Base-by-base conservation (phyloP, 2,329 filamentous ascomycete species). In the Westerdykella ornata region DNA sequence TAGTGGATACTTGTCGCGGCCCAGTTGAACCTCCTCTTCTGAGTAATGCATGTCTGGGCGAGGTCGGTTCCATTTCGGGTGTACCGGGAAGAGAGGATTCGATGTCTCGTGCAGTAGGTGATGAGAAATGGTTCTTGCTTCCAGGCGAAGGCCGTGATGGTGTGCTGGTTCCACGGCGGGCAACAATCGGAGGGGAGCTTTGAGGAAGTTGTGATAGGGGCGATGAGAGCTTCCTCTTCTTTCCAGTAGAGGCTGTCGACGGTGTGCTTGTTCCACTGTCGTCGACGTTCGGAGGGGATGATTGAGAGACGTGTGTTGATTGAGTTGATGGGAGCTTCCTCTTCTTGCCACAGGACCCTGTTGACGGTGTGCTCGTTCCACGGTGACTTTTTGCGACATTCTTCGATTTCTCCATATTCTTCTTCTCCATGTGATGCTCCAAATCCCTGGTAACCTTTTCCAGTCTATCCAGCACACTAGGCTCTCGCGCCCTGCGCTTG, bases 381-480 rank as follows among this genome's bases (percentile, higher is more conserved):
- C 22, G 22, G 22, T 11, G 22, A 9, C 22, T n/a, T n/a, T n/a
- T n/a, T n/a, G n/a, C n/a, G n/a, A n/a, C 8, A 26, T 26, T 26
- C 22, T 11, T 26, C 22, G 7, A 11, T 26, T 4, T 11, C 42
- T 33, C 9, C 26, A 29, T 8, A 29, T 30, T 52, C 52, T n/a
- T n/a, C n/a, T n/a, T n/a, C n/a, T 26, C 22, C 22, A 26, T n/a
- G 14, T 68, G 64, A 22, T 76, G 72, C 16, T 76, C 69, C 9
- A 69, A 64, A 40, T 67, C 60, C 31, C 61, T 67, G 17, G 56
- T 64, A n/a, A 26, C 8, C 45, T 71, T 68, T 43, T 70, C 67
- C 5, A 73, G 68, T 68, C 72, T 72, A 30, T 67, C 65, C 42
- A 75, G 59, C 50, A 75, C 64, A 48, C 72, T 75, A 19, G 64